These are phyloP conservation scores for Daldinia vernicosa DNA, from an alignment of 495 filamentous ascomycete species.

Conservation along the genomic window DNA sequence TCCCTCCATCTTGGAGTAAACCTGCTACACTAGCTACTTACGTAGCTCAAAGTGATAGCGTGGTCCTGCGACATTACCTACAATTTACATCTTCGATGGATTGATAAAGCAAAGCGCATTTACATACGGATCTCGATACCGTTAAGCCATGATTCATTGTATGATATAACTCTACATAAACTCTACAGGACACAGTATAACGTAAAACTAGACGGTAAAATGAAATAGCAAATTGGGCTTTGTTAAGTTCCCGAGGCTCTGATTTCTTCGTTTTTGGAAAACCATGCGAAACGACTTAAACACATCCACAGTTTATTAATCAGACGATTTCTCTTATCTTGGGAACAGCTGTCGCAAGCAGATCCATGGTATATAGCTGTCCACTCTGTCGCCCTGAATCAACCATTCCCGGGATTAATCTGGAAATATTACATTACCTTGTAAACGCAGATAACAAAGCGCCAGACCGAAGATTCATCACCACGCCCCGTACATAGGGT, in stretches of 20 bases:
- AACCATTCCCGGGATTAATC: neutral
- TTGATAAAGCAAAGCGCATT: neutral
- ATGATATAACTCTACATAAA: conserved; percentile 3
- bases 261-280: neutral
- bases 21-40: conserved; percentile 1
- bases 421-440: conserved; percentile 10
- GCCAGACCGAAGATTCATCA: conserved; percentile 11
- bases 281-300: conserved; percentile 21
- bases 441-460: conserved; percentile 7
- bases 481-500: conserved; percentile 1
- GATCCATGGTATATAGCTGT: conserved; percentile 13
- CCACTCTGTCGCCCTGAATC: conserved; percentile 11
- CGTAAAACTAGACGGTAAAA: neutral
- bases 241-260: conserved; percentile 11
- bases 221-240: neutral
- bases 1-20: conserved; percentile 27
- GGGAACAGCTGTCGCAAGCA: conserved; percentile 11
- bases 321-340: conserved; percentile 17
- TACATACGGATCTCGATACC: conserved; percentile 9
- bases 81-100: conserved; percentile 4
- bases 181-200: neutral
- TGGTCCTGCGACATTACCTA: neutral
- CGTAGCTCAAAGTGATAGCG: neutral
- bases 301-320: conserved; percentile 30
- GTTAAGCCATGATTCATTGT: conserved; percentile 2